Conservation (phyloP, 1,284 basidiomycete genomes). For the Irpex rosettiformis region DNA sequence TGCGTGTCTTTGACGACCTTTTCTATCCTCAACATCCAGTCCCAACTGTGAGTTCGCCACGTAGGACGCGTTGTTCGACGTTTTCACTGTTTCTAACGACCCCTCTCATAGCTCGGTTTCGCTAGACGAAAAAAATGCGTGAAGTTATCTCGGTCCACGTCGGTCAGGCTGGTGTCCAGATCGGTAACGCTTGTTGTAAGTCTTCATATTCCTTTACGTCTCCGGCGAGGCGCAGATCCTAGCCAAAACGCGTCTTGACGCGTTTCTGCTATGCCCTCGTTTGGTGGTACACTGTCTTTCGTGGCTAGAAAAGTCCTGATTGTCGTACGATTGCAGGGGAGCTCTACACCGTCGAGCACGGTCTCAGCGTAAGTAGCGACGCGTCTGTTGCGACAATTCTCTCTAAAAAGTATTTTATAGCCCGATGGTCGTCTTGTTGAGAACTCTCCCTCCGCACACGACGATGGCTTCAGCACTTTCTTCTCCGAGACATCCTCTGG, state of each 20-base stretch:
- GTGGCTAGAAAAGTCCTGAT: slow-evolving; percentile 26
- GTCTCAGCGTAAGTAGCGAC: slow-evolving; percentile 74
- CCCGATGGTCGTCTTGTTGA: slow-evolving; percentile 89
- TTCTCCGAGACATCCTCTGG: slow-evolving; percentile 91
- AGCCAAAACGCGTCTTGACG: slow-evolving; percentile 21
- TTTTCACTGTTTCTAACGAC: background rate
- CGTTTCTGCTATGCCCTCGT: slow-evolving; percentile 20
- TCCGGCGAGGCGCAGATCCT: slow-evolving; percentile 3
- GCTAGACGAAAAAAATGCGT: slow-evolving; percentile 55
- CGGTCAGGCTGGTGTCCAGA: slow-evolving; percentile 95
- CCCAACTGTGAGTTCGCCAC: slow-evolving; percentile 23
- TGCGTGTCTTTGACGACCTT: slow-evolving; percentile 32
- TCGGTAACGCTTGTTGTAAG: slow-evolving; percentile 94
- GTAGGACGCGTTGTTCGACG: slow-evolving; percentile 3
- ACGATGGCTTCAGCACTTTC: slow-evolving; percentile 97
- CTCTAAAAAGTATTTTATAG: slow-evolving; percentile 38
- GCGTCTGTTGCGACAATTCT: slow-evolving; percentile 10
- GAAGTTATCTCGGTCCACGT: slow-evolving; percentile 95
- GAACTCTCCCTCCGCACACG: slow-evolving; percentile 68
- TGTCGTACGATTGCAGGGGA: slow-evolving; percentile 47
- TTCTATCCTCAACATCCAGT: slow-evolving; percentile 25
- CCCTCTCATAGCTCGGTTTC: slow-evolving; percentile 15
- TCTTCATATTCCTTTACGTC: slow-evolving; percentile 25
- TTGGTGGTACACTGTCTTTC: background rate
- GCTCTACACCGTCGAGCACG: slow-evolving; percentile 96